These are phyloP conservation scores for Aspergillus sclerotiicarbonarius DNA, from an alignment of 495 filamentous ascomycete species.

Conservation along the genomic window DNA sequence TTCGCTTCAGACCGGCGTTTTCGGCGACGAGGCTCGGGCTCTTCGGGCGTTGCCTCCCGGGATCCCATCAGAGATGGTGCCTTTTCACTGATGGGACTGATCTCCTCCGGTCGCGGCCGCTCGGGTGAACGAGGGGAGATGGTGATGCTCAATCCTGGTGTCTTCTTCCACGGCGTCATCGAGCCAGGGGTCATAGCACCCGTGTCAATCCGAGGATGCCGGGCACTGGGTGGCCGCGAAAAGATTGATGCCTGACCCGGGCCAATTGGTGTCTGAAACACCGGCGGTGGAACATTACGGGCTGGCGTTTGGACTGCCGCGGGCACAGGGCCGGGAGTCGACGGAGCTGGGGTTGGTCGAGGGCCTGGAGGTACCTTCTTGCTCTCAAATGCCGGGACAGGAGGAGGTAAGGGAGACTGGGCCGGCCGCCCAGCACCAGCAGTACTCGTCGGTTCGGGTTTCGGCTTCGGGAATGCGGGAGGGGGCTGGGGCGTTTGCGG, in stretches of 20 bases:
- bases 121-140: conserved; percentile 44
- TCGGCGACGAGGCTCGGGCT: conserved; percentile 22
- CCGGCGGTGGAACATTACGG: conserved; percentile 20
- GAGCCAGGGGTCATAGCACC: conserved; percentile 26
- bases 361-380: conserved; percentile 14
- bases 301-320: conserved; percentile 26
- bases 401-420: conserved; percentile 16
- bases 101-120: conserved; percentile 47
- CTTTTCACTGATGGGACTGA: conserved; percentile 54
- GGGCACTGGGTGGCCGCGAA: conserved; percentile 26
- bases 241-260: conserved; percentile 25
- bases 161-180: conserved; percentile 50
- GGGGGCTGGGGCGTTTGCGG: conserved; percentile 35
- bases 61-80: conserved; percentile 41
- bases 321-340: conserved; percentile 29
- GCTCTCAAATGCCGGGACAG: conserved; percentile 12
- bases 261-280: conserved; percentile 32
- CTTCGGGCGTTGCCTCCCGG: conserved; percentile 34
- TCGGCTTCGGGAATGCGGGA: conserved; percentile 11
- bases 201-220: conserved; percentile 44
- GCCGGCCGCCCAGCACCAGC: conserved; percentile 21
- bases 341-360: conserved; percentile 24
- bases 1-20: conserved; percentile 25
- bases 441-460: conserved; percentile 9
- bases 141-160: conserved; percentile 37